Evolutionary conservation across 1,139 yeast species (phyloP), one percentile per base, ranked within the genome.

Genomic region (Pichia sp.): DNA sequence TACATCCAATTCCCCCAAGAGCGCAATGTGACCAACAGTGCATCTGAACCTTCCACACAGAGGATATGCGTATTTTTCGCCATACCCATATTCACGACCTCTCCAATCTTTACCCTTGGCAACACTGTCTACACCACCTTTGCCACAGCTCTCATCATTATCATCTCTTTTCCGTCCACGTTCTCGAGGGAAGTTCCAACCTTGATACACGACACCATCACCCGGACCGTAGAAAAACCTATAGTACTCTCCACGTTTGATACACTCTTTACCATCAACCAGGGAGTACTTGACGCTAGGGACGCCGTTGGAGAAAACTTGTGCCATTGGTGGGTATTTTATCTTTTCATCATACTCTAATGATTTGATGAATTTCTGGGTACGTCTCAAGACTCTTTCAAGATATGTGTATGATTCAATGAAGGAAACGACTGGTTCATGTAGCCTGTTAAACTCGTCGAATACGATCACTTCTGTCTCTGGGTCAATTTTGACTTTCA

Each of bases 161-260:
- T 27, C 28, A 2, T 21, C 16, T 24, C 36, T 28, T 11, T 27
- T 16, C 7, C 44, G 32, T 7, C 38, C 93, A 46, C 68, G 67
- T 11, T 45, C 48, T 49, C 80, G 82, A 0, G 96, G 96, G 75
- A 86, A 73, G 28, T 84, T 59, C 79, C 88, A 80, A 45, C 74
- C 74, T 49, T 80, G 85, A 57, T 84, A 86, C 1, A 86, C 83
- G 13, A 87, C 96, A 23, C 96, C 96, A 54, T 87, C 96, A 7
- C 96, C 96, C 9, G 87, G 87, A 0, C 94, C 95, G 54, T 84
- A 86, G 48, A 71, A 74, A 48, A 85, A 80, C 47, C 83, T 79
- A 45, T 72, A 76, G 58, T 83, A 87, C 45, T 75, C 72, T 6
- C 95, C 95, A 25, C 69, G 69, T 44, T 64, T 67, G 40, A 87